Base-by-base conservation (phyloP, 139 green algal genomes). In the Chlorella sp. region DNA sequence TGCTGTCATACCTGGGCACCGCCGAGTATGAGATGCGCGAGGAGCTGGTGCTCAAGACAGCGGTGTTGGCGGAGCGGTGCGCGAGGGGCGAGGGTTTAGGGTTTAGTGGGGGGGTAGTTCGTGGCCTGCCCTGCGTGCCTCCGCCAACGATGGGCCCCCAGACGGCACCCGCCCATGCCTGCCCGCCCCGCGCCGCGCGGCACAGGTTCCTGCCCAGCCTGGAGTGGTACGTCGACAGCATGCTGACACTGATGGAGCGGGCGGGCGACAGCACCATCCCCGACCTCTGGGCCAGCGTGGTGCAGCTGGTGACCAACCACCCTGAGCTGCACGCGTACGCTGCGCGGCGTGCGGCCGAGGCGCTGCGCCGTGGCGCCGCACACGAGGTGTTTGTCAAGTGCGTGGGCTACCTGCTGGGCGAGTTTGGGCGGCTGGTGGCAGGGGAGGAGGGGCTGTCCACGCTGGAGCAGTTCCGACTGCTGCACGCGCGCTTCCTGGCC, bases 21-120 rank as follows among this genome's bases (percentile, higher is more conserved):
- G 70, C 93, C 1, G 96, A 99, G 80, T 97, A 95, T 71, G 76
- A 71, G 11, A 93, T 99, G 77, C 84, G 94, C 1, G 96, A 99
- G 79, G 96, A 99, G 89, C 86, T 99, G 71, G 92, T 97, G 56
- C 88, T 99, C 33, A 99, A 99, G 84, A 90, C 94, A 5, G 95
- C 95, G 23, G 96, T 99, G 50, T 84, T 99, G 67, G 95, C 96
- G 8, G 96, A 99, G 85, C 90, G 94, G 81, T 97, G 61, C n/a
- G 40, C 41, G 38, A 9, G 12, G 31, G 14, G 48, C 33, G 45
- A 21, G 36, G 36, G 61, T 41, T 12, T 0, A 1, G n/a, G n/a
- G n/a, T n/a, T n/a, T n/a, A n/a, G n/a, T n/a, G n/a, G n/a, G n/a
- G n/a, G n/a, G n/a, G n/a, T n/a, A n/a, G n/a, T n/a, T n/a, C n/a